These are phyloP conservation scores for Lactarius psammicola DNA, from an alignment of 768 basidiomycete genomes.

Conservation along the genomic window DNA sequence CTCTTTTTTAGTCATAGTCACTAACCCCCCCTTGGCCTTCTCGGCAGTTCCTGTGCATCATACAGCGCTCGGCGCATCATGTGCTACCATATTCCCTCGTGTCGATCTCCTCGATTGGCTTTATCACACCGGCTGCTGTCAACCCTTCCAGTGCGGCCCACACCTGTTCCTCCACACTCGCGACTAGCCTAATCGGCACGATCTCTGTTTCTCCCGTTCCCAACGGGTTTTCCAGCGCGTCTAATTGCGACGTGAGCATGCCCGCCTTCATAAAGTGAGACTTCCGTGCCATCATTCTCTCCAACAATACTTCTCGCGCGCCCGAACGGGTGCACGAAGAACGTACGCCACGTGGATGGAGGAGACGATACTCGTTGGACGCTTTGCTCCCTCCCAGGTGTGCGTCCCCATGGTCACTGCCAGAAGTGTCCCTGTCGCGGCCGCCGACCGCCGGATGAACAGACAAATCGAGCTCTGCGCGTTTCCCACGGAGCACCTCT, in stretches of 20 bases:
- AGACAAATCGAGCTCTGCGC: neutral
- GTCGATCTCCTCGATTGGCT: neutral
- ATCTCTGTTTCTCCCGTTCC: conserved; percentile 59
- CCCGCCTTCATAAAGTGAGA: conserved; percentile 82
- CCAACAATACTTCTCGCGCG: conserved; percentile 50
- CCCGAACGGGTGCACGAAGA: conserved; percentile 80
- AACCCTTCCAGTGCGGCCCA: conserved; percentile 41
- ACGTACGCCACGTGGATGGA: conserved; percentile 47
- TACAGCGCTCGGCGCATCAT: neutral
- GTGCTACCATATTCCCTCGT: neutral
- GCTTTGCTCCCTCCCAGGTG: neutral
- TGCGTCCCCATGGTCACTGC: neutral
- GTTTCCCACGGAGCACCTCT: conserved; percentile 72
- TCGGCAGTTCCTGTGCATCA: neutral
- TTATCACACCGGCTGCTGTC: neutral
- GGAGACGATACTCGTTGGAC: conserved; percentile 21
- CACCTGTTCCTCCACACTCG: conserved; percentile 57
- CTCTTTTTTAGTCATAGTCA: too few species aligned
- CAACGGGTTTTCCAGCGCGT: conserved; percentile 63
- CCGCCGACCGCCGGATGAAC: neutral
- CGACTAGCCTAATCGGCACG: conserved; percentile 56
- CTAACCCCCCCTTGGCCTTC: neutral
- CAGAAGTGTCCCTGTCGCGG: neutral
- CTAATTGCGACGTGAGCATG: conserved; percentile 81
- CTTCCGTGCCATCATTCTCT: conserved; percentile 59